Evolutionary conservation across 805 yeast species (phyloP), one percentile per base, ranked within the genome.

Genomic region (Hanseniaspora jakobsenii): DNA sequence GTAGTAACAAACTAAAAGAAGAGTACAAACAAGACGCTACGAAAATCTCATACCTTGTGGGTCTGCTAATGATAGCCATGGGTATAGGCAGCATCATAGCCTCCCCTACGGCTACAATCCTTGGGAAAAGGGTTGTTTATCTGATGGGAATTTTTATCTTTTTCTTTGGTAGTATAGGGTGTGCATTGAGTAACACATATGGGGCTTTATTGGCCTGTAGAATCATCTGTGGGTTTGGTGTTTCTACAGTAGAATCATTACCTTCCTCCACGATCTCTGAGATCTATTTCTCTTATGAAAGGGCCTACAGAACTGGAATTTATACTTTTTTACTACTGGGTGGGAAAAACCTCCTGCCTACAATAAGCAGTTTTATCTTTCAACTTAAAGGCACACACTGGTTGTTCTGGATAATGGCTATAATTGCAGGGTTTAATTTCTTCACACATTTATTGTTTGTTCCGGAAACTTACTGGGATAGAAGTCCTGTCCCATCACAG

Each of bases 401-500:
- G 81, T 59, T 75, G 28, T 76, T 70, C 53, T 76, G 78, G 77
- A 69, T 75, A 30, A 58, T 71, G 35, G 61, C 77, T 10, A 73
- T 75, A 30, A 65, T 75, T 45, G 62, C 71, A 12, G 80, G 74
- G 1, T 54, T 63, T 31, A 62, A 66, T 50, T 60, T 72, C 27
- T 51, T 67, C 2, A 56, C 67, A 23, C 68, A 73, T 12, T 68
- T 66, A 46, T 53, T 75, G 10, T 75, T 74, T 54, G 79, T 73
- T 17, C 81, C 81, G 2, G 81, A 76, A 47, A 76, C 81, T 1
- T 75, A 72, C 58, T 75, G 78, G 77, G 73, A 70, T 48, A 63
- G 81, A 47, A 55, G 70, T 1, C 77, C 78, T 4, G 62, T 65
- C 1, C 72, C 71, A 14, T 63, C 62, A 50, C 68, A 71, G 51